Evolutionary conservation across 768 basidiomycete species (phyloP).

Genomic region (Lentinula edodes): DNA sequence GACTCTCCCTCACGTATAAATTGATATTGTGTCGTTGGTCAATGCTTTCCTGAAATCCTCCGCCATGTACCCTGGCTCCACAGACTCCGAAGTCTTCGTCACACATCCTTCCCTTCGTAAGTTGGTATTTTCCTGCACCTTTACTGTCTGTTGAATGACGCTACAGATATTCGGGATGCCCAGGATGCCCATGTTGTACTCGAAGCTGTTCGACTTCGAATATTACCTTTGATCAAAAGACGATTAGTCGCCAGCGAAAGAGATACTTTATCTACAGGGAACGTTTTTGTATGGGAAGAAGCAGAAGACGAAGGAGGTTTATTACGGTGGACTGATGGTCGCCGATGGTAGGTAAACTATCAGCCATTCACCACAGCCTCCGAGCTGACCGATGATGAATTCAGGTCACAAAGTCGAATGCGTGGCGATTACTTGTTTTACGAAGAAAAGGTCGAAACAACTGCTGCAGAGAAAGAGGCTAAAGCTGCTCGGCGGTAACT

Average conservation of each 20-base stretch:
- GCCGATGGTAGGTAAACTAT: conserved; percentile 51
- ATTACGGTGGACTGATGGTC: conserved; percentile 78
- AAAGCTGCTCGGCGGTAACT: conserved; percentile 73
- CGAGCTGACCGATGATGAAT: neutral
- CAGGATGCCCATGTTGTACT: conserved; percentile 72
- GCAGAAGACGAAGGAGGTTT: conserved; percentile 63
- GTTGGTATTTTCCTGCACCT: conserved; percentile 11
- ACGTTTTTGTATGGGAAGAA: conserved; percentile 85
- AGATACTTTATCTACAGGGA: conserved; percentile 64
- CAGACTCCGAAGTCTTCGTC: conserved; percentile 15
- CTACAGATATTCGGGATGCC: conserved; percentile 70
- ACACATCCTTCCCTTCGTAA: conserved; percentile 47
- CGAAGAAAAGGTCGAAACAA: conserved; percentile 78
- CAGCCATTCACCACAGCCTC: neutral
- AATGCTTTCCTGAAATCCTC: neutral
- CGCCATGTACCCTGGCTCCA: neutral
- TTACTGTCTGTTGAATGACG: neutral
- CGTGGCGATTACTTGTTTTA: conserved; percentile 79
- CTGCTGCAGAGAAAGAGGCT: conserved; percentile 71
- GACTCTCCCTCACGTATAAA: neutral
- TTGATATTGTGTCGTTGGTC: neutral
- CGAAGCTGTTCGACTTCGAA: conserved; percentile 67
- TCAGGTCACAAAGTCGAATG: conserved; percentile 83
- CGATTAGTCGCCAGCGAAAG: conserved; percentile 66
- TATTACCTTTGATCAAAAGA: conserved; percentile 66